phyloP scores from a whole-genome alignment of 192 early-diverging fungal species.

The Umbelopsis sp. region DNA sequence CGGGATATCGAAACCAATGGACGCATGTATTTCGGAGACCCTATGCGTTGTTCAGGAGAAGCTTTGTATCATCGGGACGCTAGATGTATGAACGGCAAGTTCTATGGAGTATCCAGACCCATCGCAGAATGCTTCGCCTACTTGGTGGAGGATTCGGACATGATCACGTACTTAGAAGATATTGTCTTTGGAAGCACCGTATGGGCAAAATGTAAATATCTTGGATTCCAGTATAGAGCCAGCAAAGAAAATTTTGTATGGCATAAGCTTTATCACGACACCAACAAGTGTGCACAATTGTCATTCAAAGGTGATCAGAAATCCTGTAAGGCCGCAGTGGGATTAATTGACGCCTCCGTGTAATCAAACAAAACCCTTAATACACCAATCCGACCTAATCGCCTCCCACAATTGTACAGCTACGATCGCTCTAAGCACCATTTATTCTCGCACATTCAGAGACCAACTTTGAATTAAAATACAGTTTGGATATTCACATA shows the following conservation, averaged over 20 bases:
- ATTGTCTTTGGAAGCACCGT: constrained; percentile 2
- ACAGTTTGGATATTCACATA: neutral
- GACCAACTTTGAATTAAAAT: neutral
- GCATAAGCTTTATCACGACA: neutral
- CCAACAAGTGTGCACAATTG: neutral
- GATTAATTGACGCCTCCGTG: too few species aligned
- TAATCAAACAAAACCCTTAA: too few species aligned
- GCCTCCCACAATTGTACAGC: neutral
- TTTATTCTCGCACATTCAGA: neutral
- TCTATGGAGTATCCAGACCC: neutral
- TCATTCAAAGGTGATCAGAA: neutral
- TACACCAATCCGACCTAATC: neutral
- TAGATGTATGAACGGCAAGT: constrained; percentile 13
- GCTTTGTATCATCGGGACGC: neutral
- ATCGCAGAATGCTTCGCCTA: constrained; percentile 7
- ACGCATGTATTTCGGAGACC: constrained; percentile 3
- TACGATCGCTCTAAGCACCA: neutral
- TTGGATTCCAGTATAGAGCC: neutral
- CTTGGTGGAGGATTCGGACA: neutral
- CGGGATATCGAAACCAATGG: neutral
- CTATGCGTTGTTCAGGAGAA: neutral
- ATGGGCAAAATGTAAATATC: neutral
- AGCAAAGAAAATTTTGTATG: neutral
- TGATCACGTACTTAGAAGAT: neutral
- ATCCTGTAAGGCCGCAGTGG: too few species aligned